A percentile compares a stretch with the other conserved stretches of the same genome.
These are phyloP conservation scores for Fusarium keratoplasticum DNA, from an alignment of 2,329 filamentous ascomycete genomes.

Conservation along the genomic window DNA sequence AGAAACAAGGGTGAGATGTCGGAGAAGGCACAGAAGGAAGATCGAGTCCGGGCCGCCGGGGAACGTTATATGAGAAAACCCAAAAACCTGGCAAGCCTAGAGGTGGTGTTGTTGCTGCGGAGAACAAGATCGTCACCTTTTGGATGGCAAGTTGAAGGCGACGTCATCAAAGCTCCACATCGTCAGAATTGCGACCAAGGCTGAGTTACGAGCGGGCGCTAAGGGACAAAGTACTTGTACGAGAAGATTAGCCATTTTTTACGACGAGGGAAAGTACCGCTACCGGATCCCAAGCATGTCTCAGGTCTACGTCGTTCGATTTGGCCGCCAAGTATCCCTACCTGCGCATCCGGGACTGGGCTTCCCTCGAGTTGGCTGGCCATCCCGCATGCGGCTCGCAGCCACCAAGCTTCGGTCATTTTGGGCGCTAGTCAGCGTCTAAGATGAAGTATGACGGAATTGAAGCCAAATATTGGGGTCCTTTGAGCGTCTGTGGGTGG, in stretches of 20 bases:
- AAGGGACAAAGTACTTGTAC: conserved; percentile 15
- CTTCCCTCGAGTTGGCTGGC: conserved; percentile 29
- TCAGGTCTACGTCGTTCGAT: conserved; percentile 32
- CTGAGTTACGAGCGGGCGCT: conserved; percentile 29
- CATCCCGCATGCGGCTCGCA: conserved; percentile 44
- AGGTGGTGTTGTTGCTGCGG: conserved; percentile 45
- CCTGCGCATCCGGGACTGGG: conserved; percentile 27
- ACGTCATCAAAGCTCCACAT: conserved; percentile 45
- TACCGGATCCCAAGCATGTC: conserved; percentile 29
- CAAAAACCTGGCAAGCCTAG: conserved; percentile 35
- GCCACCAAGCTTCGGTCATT: conserved; percentile 37
- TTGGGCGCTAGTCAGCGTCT: conserved; percentile 39
- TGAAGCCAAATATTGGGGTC: conserved; percentile 28
- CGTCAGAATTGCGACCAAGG: conserved; percentile 26
- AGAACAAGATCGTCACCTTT: conserved; percentile 46
- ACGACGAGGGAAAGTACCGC: not conserved
- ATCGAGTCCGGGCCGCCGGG: conserved; percentile 38
- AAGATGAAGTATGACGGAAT: conserved; percentile 44
- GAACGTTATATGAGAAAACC: conserved; percentile 44
- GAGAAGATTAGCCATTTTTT: not conserved
- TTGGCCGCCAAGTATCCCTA: conserved; percentile 26
- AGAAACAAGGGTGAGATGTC: conserved; percentile 38
- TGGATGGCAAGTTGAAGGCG: conserved; percentile 37
- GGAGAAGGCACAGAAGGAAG: conserved; percentile 22
- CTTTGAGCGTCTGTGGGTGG: conserved; percentile 16